These are phyloP conservation scores for Trifolium fragiferum DNA, from an alignment of 306 rosid species.

Conservation along the genomic window DNA sequence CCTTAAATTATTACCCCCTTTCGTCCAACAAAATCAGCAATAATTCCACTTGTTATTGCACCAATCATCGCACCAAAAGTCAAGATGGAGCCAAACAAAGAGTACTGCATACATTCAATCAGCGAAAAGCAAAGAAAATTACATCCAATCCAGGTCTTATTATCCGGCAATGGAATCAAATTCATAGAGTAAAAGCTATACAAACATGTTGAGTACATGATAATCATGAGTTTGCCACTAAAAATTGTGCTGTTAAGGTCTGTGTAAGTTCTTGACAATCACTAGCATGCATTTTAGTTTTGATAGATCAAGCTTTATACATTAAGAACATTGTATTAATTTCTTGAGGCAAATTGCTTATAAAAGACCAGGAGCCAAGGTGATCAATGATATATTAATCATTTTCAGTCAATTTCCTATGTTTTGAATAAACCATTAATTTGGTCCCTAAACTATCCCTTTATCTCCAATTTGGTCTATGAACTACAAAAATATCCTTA, in stretches of 20 bases:
- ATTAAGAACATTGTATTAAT: slow-evolving; percentile 6
- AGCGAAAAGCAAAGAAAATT: slow-evolving; percentile 8
- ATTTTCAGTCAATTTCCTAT: slow-evolving; percentile 11
- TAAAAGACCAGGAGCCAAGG: background rate
- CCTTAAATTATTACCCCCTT: slow-evolving; percentile 72
- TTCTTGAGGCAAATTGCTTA: background rate
- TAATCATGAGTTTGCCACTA: slow-evolving; percentile 1
- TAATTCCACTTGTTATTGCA: slow-evolving; percentile 86
- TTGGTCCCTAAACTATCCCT: no score
- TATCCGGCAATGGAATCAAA: slow-evolving; percentile 13
- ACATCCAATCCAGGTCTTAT: slow-evolving; percentile 27
- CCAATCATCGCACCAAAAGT: slow-evolving; percentile 98
- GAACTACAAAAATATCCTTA: no score
- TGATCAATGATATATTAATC: background rate
- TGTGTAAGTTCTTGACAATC: background rate
- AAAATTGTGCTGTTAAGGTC: background rate
- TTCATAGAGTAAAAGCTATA: background rate
- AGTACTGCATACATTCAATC: slow-evolving; percentile 58
- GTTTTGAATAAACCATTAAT: background rate
- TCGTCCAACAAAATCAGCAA: slow-evolving; percentile 74
- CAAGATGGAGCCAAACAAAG: slow-evolving; percentile 89
- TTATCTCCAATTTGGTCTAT: no score
- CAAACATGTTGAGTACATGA: slow-evolving; percentile 1
- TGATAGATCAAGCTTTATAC: background rate
- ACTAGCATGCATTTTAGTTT: slow-evolving; percentile 5